Evolutionary conservation across 257 asterid genomes (phyloP).

Genomic region (Ligustrum vulgare): DNA sequence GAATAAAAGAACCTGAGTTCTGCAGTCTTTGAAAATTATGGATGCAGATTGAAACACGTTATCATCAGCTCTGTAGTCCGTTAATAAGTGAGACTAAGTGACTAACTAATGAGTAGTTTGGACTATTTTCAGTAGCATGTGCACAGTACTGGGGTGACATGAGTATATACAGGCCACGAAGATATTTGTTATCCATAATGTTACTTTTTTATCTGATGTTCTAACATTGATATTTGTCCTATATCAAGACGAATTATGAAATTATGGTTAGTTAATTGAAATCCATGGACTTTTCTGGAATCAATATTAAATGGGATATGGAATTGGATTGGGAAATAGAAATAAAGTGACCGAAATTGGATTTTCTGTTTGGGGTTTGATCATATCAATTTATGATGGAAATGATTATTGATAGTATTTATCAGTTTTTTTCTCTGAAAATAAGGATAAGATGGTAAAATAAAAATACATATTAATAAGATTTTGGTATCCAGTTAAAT

Average conservation of each 20-base stretch:
- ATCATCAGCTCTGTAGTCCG: constrained; percentile 15
- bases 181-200: constrained; percentile 1
- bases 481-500: background rate
- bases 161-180: constrained; percentile 2
- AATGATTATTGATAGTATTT: background rate
- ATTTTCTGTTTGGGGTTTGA: background rate
- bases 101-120: constrained; percentile 8
- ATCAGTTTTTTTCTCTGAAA: too few species aligned
- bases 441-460: background rate
- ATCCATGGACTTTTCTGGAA: background rate
- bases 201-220: too few species aligned
- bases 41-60: background rate
- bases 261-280: background rate
- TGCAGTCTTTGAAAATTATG: too few species aligned
- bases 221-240: background rate
- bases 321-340: background rate
- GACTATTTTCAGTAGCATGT: constrained; percentile 19
- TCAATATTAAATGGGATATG: background rate
- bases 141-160: constrained; percentile 1
- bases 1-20: too few species aligned
- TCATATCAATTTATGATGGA: background rate
- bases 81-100: constrained; percentile 11
- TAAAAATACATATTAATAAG: background rate
- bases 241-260: background rate
- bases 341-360: background rate